These are phyloP conservation scores for Nakaseomyces sp. DNA, from an alignment of 1,139 yeast species.

Conservation along the genomic window DNA sequence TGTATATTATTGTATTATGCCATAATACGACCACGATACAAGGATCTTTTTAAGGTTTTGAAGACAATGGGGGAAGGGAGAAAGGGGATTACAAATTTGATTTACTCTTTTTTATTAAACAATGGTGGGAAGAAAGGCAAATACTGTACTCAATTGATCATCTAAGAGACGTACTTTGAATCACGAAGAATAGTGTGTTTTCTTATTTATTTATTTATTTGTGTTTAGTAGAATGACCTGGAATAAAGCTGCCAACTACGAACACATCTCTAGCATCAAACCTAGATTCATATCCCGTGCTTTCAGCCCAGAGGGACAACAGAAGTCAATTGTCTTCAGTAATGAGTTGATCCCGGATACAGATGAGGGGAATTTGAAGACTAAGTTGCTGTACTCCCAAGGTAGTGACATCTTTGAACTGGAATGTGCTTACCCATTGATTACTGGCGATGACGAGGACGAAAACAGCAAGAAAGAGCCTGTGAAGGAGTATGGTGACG, in stretches of 20 bases:
- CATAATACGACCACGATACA: too few species aligned
- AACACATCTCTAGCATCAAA: constrained; percentile 48
- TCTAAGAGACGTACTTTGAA: too few species aligned
- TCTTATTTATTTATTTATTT: too few species aligned
- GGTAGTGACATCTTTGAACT: constrained; percentile 29
- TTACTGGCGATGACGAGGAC: constrained; percentile 4
- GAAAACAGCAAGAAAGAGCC: constrained; percentile 10
- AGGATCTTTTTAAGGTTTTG: too few species aligned
- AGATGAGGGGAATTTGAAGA: constrained; percentile 20
- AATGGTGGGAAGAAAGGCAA: too few species aligned
- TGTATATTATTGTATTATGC: too few species aligned
- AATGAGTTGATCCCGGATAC: constrained; percentile 24
- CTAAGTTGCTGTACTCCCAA: constrained; percentile 26
- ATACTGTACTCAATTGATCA: too few species aligned
- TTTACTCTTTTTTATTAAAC: too few species aligned
- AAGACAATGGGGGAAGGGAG: too few species aligned
- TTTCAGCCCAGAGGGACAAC: constrained; percentile 9
- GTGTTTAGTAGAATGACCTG: constrained; percentile 3
- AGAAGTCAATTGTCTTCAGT: constrained; percentile 22
- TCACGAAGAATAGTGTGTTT: too few species aligned
- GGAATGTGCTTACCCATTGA: constrained; percentile 24
- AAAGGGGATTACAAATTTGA: too few species aligned
- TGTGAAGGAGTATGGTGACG: constrained; percentile 22
- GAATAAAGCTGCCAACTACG: constrained; percentile 32
- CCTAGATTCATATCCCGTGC: constrained; percentile 39